A percentile compares a stretch with the other conserved stretches of the same genome.
These are phyloP conservation scores for Rhamnella rubrinervis DNA, from an alignment of 331 rosid species.

Conservation along the genomic window DNA sequence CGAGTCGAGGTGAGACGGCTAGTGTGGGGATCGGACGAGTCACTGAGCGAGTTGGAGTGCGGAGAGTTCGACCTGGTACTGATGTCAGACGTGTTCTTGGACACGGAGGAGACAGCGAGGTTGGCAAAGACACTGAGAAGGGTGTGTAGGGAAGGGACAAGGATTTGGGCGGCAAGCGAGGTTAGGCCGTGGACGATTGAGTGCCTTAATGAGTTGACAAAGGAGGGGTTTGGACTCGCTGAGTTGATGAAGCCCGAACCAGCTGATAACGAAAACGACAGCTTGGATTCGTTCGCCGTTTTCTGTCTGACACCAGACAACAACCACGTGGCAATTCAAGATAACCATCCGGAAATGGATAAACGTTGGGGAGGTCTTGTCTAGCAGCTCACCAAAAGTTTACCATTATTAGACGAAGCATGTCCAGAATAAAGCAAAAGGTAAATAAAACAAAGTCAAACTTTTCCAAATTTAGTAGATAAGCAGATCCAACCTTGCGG, in stretches of 20 bases:
- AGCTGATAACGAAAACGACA: background rate
- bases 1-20: constrained; percentile 34
- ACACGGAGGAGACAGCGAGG: constrained; percentile 23
- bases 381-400: too few species aligned
- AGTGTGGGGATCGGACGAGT: constrained; percentile 34
- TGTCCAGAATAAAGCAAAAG: too few species aligned
- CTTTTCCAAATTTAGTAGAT: too few species aligned
- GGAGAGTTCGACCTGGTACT: constrained; percentile 31
- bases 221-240: constrained; percentile 27
- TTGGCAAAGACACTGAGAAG: constrained; percentile 26
- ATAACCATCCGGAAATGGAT: too few species aligned
- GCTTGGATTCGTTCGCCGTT: constrained; percentile 10
- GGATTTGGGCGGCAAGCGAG: constrained; percentile 32
- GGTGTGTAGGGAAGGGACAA: constrained; percentile 12
- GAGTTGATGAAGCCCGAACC: constrained; percentile 10
- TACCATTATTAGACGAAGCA: too few species aligned
- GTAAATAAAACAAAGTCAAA: too few species aligned
- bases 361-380: too few species aligned
- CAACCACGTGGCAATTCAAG: too few species aligned
- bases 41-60: background rate
- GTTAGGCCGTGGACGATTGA: constrained; percentile 33
- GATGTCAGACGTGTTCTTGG: constrained; percentile 41
- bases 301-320: constrained; percentile 9
- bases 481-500: too few species aligned
- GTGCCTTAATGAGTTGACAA: constrained; percentile 30